Evolutionary conservation across 1,284 basidiomycete species (phyloP).

Genomic region (Wallemia hederae): DNA sequence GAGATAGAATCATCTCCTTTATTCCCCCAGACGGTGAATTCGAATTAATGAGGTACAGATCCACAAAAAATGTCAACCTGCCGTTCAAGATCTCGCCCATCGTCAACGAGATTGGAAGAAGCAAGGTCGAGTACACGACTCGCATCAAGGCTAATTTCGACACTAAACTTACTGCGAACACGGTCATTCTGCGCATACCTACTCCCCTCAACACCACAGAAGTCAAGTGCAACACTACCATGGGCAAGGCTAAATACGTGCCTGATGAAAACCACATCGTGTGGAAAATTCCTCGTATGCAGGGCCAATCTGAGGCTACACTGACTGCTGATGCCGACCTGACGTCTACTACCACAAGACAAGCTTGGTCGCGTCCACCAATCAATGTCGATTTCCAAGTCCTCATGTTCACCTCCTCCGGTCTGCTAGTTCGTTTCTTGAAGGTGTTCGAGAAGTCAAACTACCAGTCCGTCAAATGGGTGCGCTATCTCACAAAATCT

Average conservation of each 20-base stretch:
- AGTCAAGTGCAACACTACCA: conserved; percentile 65
- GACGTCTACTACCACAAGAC: conserved; percentile 57
- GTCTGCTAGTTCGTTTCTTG: conserved; percentile 78
- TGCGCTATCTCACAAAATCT: conserved; percentile 8
- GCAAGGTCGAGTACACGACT: conserved; percentile 68
- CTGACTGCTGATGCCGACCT: conserved; percentile 56
- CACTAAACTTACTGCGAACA: conserved; percentile 71
- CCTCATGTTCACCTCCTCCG: conserved; percentile 91
- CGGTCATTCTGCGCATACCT: conserved; percentile 73
- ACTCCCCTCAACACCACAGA: conserved; percentile 79
- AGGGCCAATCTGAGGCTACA: conserved; percentile 70
- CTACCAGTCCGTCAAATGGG: conserved; percentile 24
- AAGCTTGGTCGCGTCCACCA: conserved; percentile 88
- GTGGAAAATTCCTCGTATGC: conserved; percentile 83
- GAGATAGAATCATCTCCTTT: conserved; percentile 74
- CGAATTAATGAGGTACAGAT: conserved; percentile 95
- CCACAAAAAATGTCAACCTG: conserved; percentile 80
- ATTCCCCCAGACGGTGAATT: conserved; percentile 97
- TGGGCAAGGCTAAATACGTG: conserved; percentile 89
- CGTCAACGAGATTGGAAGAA: conserved; percentile 70
- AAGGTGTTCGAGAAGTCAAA: conserved; percentile 93
- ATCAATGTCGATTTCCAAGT: conserved; percentile 96
- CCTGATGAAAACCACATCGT: conserved; percentile 81
- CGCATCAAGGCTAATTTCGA: conserved; percentile 70
- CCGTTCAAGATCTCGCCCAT: conserved; percentile 72